Evolutionary conservation across 768 basidiomycete species (phyloP), one percentile per base, ranked within the genome.

Genomic region (Leccinum incarnatum): DNA sequence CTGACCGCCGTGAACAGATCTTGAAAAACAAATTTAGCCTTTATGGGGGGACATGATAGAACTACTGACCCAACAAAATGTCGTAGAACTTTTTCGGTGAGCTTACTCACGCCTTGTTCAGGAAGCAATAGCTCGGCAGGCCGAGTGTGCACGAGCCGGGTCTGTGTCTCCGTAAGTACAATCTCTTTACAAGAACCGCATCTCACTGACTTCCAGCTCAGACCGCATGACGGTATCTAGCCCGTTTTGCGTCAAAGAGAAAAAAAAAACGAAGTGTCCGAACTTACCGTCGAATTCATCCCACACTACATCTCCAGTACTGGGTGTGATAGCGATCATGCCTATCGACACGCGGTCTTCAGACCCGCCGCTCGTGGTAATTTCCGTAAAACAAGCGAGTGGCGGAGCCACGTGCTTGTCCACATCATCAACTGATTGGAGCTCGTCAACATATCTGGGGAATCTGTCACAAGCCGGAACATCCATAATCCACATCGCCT

Each of bases 241-340:
- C 23, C 36, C 45, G 6, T 60, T 62, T 17, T 50, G 19, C 56
- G 54, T 63, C 51, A 50, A 47, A 46, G 55, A 5, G 49, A 51
- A 37, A 29, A 55, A 61, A 55, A 60, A 57, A 12, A 2, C 15
- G n/a, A 47, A 30, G 36, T 5, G 36, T 14, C 36, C 19, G 12
- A 30, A 53, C 67, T 54, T 66, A 88, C 91, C 94, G 54, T 89
- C 80, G 67, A 95, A 96, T 56, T 91, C 85, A 67, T 99, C 96
- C 85, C 93, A 98, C 2, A 93, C 76, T 3, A 99, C 89, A 63
- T 97, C 95, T 1, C 96, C 96, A 0, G 94, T 97, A 50, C 86
- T 86, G 1, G 95, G 92, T 57, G 86, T 85, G 15, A 97, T 85
- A 15, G 84, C 83, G 34, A 98, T 79, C 73, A 98, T 78, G 8